Percentiles rank a stretch among this genome's conserved stretches.
phyloP scores from a whole-genome alignment of 1,284 basidiomycete genomes.

The Naganishia cerealis region DNA sequence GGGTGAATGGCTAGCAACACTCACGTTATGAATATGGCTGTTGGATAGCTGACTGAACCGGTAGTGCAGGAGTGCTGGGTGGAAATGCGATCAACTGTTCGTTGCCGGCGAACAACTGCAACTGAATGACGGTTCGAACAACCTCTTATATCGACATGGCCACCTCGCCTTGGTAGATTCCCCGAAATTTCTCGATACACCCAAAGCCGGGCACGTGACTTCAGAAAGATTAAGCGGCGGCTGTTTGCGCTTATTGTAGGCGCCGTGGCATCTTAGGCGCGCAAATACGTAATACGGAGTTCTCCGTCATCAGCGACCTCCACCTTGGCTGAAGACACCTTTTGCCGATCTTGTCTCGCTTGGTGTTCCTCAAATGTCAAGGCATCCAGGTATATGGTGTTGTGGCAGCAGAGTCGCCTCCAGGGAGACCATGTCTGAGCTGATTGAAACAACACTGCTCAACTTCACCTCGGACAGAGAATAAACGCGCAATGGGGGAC shows the following conservation, averaged over 20 bases:
- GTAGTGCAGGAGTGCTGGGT: neutral
- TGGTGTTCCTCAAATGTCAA: neutral
- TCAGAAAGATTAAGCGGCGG: neutral
- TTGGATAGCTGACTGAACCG: neutral
- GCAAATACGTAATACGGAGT: neutral
- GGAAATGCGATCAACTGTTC: neutral
- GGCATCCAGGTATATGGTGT: no score
- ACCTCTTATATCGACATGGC: neutral
- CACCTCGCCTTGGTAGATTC: neutral
- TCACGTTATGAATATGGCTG: constrained; percentile 2
- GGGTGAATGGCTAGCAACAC: constrained; percentile 7
- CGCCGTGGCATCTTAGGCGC: neutral
- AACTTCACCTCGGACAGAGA: neutral
- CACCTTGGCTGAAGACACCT: neutral
- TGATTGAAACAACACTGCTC: neutral
- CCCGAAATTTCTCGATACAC: constrained; percentile 9
- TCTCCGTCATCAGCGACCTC: neutral
- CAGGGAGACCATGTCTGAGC: neutral
- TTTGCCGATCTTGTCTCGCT: neutral
- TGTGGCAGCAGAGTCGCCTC: no score
- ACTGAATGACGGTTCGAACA: no score
- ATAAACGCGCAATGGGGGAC: neutral
- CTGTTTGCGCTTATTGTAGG: neutral
- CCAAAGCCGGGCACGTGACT: neutral
- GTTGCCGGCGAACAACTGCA: no score